phyloP scores from a whole-genome alignment of 1,139 yeast species.

The Eremothecium cymbalariae region DNA sequence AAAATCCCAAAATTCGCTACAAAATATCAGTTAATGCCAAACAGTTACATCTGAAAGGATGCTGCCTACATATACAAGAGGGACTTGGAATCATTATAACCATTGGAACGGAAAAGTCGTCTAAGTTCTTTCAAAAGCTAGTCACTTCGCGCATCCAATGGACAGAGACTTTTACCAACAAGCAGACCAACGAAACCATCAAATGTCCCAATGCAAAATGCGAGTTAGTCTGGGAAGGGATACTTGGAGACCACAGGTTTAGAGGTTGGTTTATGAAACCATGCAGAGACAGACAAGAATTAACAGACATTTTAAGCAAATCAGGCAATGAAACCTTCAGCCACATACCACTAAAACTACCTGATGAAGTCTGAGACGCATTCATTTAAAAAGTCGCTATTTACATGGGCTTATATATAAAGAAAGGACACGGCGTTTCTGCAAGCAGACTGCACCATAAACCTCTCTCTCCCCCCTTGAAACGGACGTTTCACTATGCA shows the following conservation, averaged over 20 bases:
- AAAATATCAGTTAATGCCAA: slow-evolving; percentile 75
- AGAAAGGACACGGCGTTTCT: slow-evolving; percentile 14
- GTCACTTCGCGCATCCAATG: slow-evolving; percentile 60
- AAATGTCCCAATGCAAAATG: slow-evolving; percentile 47
- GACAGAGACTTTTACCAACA: slow-evolving; percentile 41
- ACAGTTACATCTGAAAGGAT: slow-evolving; percentile 59
- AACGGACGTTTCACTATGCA: no score
- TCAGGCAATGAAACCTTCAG: slow-evolving; percentile 19
- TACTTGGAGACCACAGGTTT: slow-evolving; percentile 36
- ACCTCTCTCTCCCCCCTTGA: no score
- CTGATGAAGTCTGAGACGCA: no score
- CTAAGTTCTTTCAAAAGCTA: slow-evolving; percentile 55
- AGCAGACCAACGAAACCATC: slow-evolving; percentile 19
- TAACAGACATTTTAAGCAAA: slow-evolving; percentile 16
- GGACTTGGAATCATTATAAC: slow-evolving; percentile 55
- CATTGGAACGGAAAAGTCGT: slow-evolving; percentile 61
- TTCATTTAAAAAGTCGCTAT: background rate
- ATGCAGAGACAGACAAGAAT: slow-evolving; percentile 19
- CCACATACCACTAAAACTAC: no score
- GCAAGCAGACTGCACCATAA: slow-evolving; percentile 9
- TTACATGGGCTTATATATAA: slow-evolving; percentile 4
- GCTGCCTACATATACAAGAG: slow-evolving; percentile 37
- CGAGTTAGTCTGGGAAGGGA: slow-evolving; percentile 69
- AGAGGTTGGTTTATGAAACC: slow-evolving; percentile 30
- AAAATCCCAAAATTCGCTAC: slow-evolving; percentile 59